Evolutionary conservation across 148 eudicot genomes (phyloP), one percentile per base, ranked within the genome.

Genomic region (Amaranthus cruentus): DNA sequence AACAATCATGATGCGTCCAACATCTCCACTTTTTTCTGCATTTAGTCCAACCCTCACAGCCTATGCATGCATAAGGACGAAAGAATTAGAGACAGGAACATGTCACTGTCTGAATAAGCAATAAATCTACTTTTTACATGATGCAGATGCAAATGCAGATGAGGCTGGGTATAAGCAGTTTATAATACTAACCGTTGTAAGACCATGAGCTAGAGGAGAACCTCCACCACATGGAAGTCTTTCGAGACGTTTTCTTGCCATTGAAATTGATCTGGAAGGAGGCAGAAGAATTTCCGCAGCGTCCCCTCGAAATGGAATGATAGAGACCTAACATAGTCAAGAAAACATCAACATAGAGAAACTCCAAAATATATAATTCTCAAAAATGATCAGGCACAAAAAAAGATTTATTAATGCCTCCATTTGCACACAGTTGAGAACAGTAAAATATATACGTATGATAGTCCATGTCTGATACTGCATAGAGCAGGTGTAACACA

Each of bases 141-240:
- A 6, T 9, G 64, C 59, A 70, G 59, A 73, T 43, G 73, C 54
- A 47, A 42, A 53, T 51, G 56, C 14, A 66, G 70, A 72, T 9
- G 15, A 49, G 18, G 18, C 18, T 18, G 18, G 18, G 18, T 18
- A 18, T 66, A 59, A 18, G 50, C 54, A 64, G 68, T 42, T 60
- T 6, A 43, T 58, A 66, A 55, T 49, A 72, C 87, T 73, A 81
- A 94, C 98, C 87, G 90, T 94, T 55, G 98, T 91, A 81, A 94
- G 97, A 67, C 98, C 98, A 80, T 94, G 98, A 83, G 98, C 98
- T 28, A 94, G 83, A 68, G 98, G 98, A 70, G 98, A 94, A 74
- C 98, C 98, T 68, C 98, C 98, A 70, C 98, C 98, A 81, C 98
- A 94, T 55, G 98, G 98, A 82, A 94, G 98, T 80, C 87, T 94